phyloP scores from a whole-genome alignment of 2,329 filamentous ascomycete species.

The Ascomycota sp. region DNA sequence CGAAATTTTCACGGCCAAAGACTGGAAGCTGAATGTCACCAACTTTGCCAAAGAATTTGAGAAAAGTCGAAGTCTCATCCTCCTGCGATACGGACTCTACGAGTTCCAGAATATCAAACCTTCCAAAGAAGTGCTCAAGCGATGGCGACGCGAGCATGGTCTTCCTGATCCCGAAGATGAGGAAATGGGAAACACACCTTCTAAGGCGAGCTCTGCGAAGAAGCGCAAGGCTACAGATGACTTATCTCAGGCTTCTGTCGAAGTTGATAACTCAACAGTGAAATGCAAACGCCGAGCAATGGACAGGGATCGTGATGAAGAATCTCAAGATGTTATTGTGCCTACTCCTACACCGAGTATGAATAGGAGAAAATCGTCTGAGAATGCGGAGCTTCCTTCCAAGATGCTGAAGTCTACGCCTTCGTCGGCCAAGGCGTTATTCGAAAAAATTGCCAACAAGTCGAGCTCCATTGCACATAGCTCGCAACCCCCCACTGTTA shows the following conservation, averaged over 20 bases:
- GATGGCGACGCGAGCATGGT: slow-evolving; percentile 34
- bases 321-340: slow-evolving; percentile 10
- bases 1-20: slow-evolving; percentile 36
- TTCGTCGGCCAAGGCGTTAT: slow-evolving; percentile 31
- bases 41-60: slow-evolving; percentile 43
- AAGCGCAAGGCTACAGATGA: slow-evolving; percentile 38
- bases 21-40: slow-evolving; percentile 38
- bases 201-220: slow-evolving; percentile 11
- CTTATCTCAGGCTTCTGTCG: slow-evolving; percentile 15
- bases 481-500: slow-evolving; percentile 6
- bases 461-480: slow-evolving; percentile 7
- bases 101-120: slow-evolving; percentile 40
- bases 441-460: slow-evolving; percentile 34
- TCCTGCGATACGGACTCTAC: slow-evolving; percentile 37
- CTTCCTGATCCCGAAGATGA: slow-evolving; percentile 28
- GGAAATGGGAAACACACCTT: slow-evolving; percentile 10
- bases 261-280: slow-evolving; percentile 13
- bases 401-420: slow-evolving; percentile 29
- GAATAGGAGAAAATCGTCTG: slow-evolving; percentile 29
- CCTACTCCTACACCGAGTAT: slow-evolving; percentile 14
- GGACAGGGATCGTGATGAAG: slow-evolving; percentile 14
- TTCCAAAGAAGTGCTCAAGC: slow-evolving; percentile 31
- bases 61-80: slow-evolving; percentile 37
- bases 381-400: slow-evolving; percentile 22
- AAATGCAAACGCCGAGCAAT: slow-evolving; percentile 27